Evolutionary conservation across 78 protist genomes (phyloP).

Genomic region (Diacronema lutheri): DNA sequence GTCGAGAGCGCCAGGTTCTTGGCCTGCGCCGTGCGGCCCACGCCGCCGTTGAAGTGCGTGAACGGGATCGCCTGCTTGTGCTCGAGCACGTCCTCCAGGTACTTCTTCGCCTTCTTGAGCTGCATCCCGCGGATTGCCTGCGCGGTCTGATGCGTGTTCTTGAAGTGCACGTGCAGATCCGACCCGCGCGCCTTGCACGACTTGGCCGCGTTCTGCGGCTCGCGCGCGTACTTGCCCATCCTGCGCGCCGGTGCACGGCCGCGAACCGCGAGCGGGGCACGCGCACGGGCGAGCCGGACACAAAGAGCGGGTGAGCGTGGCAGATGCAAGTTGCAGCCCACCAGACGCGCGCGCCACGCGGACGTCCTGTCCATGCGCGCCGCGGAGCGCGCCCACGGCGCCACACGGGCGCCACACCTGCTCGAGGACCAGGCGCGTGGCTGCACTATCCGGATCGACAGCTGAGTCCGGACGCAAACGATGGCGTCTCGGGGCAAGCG

Average conservation of each 20-base stretch:
- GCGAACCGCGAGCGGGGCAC: background rate
- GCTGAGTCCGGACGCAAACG: no score
- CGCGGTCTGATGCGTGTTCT: constrained; percentile 96
- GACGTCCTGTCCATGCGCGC: no score
- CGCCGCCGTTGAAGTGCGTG: constrained; percentile 53
- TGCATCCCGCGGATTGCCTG: constrained; percentile 41
- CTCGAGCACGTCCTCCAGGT: constrained; percentile 52
- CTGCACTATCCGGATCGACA: no score
- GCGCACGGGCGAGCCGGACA: no score
- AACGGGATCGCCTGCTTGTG: constrained; percentile 69
- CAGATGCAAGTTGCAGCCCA: no score
- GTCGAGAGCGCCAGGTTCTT: background rate
- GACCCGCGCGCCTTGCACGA: constrained; percentile 86
- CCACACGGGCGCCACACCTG: no score
- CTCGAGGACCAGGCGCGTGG: no score
- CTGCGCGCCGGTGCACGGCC: background rate
- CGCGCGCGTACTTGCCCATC: constrained; percentile 45
- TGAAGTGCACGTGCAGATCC: constrained; percentile 91
- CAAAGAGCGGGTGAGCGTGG: no score
- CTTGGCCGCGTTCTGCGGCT: constrained; percentile 30
- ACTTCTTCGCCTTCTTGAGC: constrained; percentile 52
- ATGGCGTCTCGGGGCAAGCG: no score
- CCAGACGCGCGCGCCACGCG: no score
- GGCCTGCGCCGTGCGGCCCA: constrained; percentile 67
- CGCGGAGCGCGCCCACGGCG: no score